Evolutionary conservation across 176 grass and related monocot species (phyloP).

Genomic region (Echinochloa phyllopogon): DNA sequence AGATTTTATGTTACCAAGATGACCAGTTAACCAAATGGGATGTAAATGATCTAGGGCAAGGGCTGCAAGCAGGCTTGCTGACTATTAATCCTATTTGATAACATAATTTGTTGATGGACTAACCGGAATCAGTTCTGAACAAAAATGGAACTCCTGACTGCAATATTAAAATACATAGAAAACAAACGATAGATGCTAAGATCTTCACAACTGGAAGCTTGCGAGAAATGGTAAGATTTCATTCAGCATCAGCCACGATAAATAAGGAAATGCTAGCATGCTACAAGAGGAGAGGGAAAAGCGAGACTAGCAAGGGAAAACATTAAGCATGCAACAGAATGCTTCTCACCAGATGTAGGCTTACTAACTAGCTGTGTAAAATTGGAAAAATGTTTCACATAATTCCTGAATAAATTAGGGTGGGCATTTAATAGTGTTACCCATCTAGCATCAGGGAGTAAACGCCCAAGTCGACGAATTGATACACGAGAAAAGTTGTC

Average conservation of each 20-base stretch:
- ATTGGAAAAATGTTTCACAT: conserved; percentile 9
- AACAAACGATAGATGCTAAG: not conserved
- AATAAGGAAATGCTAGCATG: not conserved
- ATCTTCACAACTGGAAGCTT: not conserved
- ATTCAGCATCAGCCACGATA: not conserved
- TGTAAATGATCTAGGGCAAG: not conserved
- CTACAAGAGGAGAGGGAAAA: not conserved
- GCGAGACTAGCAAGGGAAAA: not conserved
- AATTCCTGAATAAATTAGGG: not conserved
- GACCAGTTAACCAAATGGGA: not conserved
- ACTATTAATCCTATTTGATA: not conserved
- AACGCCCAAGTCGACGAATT: conserved; percentile 53
- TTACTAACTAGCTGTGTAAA: not conserved
- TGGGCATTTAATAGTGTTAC: conserved; percentile 38
- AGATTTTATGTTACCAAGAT: not conserved
- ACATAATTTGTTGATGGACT: too few species aligned
- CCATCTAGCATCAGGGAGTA: conserved; percentile 72
- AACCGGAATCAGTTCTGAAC: not conserved
- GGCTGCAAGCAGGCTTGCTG: not conserved
- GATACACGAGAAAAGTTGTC: conserved; percentile 60
- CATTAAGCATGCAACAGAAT: not conserved
- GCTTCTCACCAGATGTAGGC: not conserved
- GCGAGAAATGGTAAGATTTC: not conserved
- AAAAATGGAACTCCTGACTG: not conserved
- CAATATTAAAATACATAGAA: not conserved